These are phyloP conservation scores for Lasiosphaeria hispida DNA, from an alignment of 495 filamentous ascomycete genomes.

Conservation along the genomic window DNA sequence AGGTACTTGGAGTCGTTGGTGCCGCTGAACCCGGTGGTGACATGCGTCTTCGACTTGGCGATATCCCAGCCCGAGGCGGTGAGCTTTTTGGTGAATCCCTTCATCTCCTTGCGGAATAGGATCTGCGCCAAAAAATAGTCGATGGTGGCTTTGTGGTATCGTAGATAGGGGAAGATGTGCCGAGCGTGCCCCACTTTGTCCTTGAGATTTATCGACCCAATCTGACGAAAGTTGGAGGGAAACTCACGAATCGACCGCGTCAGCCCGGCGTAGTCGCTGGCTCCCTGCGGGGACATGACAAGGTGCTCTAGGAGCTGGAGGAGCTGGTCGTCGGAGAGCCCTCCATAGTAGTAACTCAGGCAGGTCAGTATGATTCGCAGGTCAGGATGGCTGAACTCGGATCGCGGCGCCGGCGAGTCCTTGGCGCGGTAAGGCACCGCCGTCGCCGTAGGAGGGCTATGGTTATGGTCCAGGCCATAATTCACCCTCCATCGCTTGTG, in stretches of 20 bases:
- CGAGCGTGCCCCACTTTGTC: slow-evolving; percentile 43
- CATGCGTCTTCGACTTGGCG: slow-evolving; percentile 42
- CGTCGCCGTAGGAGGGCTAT: slow-evolving; percentile 42
- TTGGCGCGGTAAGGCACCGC: slow-evolving; percentile 71
- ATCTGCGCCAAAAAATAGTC: slow-evolving; percentile 62
- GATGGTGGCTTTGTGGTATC: slow-evolving; percentile 49
- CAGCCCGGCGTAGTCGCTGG: slow-evolving; percentile 40
- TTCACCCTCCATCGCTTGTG: slow-evolving; percentile 61
- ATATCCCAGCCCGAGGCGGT: slow-evolving; percentile 72
- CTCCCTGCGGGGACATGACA: slow-evolving; percentile 50
- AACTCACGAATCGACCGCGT: slow-evolving; percentile 44
- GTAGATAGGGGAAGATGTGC: slow-evolving; percentile 58
- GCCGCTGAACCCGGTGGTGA: slow-evolving; percentile 67
- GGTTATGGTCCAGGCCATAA: slow-evolving; percentile 52
- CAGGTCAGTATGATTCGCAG: slow-evolving; percentile 60
- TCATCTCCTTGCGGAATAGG: slow-evolving; percentile 66
- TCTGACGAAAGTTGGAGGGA: too few relatives aligned
- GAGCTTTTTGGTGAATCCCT: slow-evolving; percentile 62
- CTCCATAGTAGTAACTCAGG: slow-evolving; percentile 63
- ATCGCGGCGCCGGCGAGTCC: slow-evolving; percentile 53
- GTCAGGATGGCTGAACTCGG: slow-evolving; percentile 72
- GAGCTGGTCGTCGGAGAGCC: slow-evolving; percentile 54
- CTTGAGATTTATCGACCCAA: slow-evolving; percentile 65
- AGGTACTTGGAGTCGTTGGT: slow-evolving; percentile 64
- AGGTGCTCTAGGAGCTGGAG: slow-evolving; percentile 47